Evolutionary conservation across 2,329 filamentous ascomycete genomes (phyloP), one percentile per base, ranked within the genome.

Genomic region (Monilinia fructicola): DNA sequence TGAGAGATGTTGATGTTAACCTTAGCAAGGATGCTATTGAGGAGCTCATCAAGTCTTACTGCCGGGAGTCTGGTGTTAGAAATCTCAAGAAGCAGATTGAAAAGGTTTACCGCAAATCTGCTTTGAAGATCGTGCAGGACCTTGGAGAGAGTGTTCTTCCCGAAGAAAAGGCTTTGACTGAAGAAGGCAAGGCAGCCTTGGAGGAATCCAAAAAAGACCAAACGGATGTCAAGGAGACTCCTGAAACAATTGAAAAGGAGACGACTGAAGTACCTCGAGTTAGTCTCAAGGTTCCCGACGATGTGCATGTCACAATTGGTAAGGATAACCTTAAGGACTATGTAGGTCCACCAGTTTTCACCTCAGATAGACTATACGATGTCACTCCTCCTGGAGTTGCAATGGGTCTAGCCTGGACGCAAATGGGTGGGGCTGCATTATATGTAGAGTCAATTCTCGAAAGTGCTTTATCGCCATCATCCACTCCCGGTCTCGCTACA

Each of bases 41-140:
- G 75, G 95, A 99, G 79, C 84, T 99, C 54, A 99, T 99, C 82
- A 98, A 98, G 81, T 96, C 92, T 31, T 99, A 99, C 81, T 97
- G 93, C 80, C 91, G 95, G 54, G 95, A 99, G 79, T 97, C 93
- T 54, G 95, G 95, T 73, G 96, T 99, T 11, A 90, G 95, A 71
- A 99, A 99, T 76, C 81, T 99, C 69, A 99, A 99, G 85, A 98
- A 99, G 82, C 94, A 98, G 78, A 99, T 99, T 69, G 95, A 99
- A 78, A 99, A 99, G 82, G 92, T 99, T 3, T 99, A 97, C 80
- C 89, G 95, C 67, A 99, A 99, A 79, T 93, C 94, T 18, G 96
- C 95, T 0, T 83, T 99, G 69, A 98, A 97, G 80, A 99, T 99
- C 72, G 94, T 99, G 16, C 90, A 94, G 77, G 93, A 98, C 70